Evolutionary conservation across 2,329 filamentous ascomycete genomes (phyloP).

Genomic region (Chrysoporthe deuterocubensis): DNA sequence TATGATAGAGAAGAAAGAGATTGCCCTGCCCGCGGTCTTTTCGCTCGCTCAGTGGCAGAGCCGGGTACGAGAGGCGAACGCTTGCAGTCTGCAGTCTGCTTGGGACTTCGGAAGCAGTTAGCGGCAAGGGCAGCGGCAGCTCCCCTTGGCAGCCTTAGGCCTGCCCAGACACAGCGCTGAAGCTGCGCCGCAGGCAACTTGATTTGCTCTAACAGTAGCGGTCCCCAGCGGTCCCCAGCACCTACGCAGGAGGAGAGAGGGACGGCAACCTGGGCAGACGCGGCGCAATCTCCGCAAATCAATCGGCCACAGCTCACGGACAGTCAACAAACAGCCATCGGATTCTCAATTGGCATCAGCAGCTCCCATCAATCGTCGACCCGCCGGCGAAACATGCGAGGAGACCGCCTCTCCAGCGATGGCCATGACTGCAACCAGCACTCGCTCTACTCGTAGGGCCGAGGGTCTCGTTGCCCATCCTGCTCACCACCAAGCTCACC

Average conservation of each 20-base stretch:
- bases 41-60: neutral
- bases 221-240: neutral
- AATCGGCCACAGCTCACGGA: constrained; percentile 2
- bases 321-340: constrained; percentile 18
- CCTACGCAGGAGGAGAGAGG: neutral
- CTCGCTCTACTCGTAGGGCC: constrained; percentile 31
- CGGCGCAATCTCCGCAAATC: constrained; percentile 9
- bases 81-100: neutral
- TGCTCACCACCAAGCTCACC: constrained; percentile 20
- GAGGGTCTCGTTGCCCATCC: constrained; percentile 28
- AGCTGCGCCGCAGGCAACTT: constrained; percentile 1
- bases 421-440: constrained; percentile 31
- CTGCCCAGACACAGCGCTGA: neutral
- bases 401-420: constrained; percentile 25
- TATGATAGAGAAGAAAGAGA: neutral
- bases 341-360: constrained; percentile 24
- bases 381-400: constrained; percentile 26
- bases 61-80: neutral
- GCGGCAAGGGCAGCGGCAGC: neutral
- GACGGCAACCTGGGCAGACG: constrained; percentile 4
- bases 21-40: neutral
- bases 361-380: constrained; percentile 19
- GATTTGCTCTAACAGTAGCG: neutral
- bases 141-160: neutral
- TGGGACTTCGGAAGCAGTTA: neutral